Evolutionary conservation across 441 rosid genomes (phyloP).

Genomic region (Syzygium syzygioides): DNA sequence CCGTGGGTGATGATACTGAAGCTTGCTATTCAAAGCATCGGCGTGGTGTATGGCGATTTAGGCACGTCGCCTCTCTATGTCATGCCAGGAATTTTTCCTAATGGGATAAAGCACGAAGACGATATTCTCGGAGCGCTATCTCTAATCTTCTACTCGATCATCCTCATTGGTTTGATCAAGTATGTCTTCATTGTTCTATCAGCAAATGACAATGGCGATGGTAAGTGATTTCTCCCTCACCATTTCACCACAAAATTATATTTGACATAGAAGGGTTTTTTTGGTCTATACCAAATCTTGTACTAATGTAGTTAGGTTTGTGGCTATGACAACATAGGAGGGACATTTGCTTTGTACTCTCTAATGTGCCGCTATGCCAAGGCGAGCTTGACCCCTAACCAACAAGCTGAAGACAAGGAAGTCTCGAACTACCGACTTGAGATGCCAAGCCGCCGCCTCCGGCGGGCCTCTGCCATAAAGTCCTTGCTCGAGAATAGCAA

Average conservation of each 20-base stretch:
- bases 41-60: conserved; percentile 36
- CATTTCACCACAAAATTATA: background rate
- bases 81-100: conserved; percentile 16
- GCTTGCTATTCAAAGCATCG: conserved; percentile 33
- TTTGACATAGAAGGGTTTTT: background rate
- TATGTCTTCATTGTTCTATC: conserved; percentile 31
- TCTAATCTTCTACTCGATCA: conserved; percentile 32
- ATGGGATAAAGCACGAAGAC: conserved; percentile 20
- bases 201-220: conserved; percentile 38
- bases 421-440: conserved; percentile 11
- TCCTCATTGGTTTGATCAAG: conserved; percentile 27
- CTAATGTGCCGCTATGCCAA: conserved; percentile 27
- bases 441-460: conserved; percentile 12
- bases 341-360: conserved; percentile 38
- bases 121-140: conserved; percentile 30
- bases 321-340: conserved; percentile 15
- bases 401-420: conserved; percentile 13
- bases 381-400: conserved; percentile 21
- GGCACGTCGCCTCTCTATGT: conserved; percentile 31
- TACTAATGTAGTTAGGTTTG: background rate
- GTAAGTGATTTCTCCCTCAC: conserved; percentile 15
- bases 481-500: conserved; percentile 22
- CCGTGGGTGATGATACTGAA: background rate
- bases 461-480: conserved; percentile 16
- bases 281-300: background rate